Conservation (phyloP, 2,329 filamentous ascomycete species). For the Diaporthe sp. region DNA sequence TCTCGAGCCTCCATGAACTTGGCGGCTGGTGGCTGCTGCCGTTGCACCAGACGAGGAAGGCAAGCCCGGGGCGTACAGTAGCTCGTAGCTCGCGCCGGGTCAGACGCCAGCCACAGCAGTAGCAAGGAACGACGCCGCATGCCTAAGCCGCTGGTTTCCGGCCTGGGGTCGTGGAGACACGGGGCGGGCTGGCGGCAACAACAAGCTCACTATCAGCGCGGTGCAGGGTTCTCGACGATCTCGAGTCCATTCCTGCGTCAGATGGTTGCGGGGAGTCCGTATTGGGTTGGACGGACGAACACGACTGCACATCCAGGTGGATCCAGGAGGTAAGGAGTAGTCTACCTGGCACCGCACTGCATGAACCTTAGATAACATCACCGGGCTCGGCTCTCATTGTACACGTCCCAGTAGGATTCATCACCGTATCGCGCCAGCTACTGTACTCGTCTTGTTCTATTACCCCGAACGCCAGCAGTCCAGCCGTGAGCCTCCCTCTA, state of each 20-base stretch:
- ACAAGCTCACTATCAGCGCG: neutral
- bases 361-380: slow-evolving; percentile 28
- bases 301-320: slow-evolving; percentile 6
- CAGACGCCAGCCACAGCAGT: slow-evolving; percentile 19
- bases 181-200: neutral
- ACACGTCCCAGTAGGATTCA: slow-evolving; percentile 17
- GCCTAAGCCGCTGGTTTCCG: slow-evolving; percentile 37
- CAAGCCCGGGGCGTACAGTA: neutral
- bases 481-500: slow-evolving; percentile 56
- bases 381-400: slow-evolving; percentile 13
- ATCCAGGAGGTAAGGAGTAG: slow-evolving; percentile 7
- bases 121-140: slow-evolving; percentile 32
- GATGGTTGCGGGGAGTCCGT: slow-evolving; percentile 6
- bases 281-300: slow-evolving; percentile 1
- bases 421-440: slow-evolving; percentile 31
- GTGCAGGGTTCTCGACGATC: slow-evolving; percentile 33
- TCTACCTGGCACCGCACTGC: neutral
- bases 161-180: slow-evolving; percentile 18
- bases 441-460: slow-evolving; percentile 31
- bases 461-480: slow-evolving; percentile 29
- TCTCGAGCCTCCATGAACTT: slow-evolving; percentile 15
- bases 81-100: slow-evolving; percentile 9
- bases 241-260: slow-evolving; percentile 22
- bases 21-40: neutral
- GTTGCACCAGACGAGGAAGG: slow-evolving; percentile 1